Percentiles rank a stretch among this genome's conserved stretches.
Evolutionary conservation across 257 asterid species (phyloP).

Genomic region (Scutellaria minor): DNA sequence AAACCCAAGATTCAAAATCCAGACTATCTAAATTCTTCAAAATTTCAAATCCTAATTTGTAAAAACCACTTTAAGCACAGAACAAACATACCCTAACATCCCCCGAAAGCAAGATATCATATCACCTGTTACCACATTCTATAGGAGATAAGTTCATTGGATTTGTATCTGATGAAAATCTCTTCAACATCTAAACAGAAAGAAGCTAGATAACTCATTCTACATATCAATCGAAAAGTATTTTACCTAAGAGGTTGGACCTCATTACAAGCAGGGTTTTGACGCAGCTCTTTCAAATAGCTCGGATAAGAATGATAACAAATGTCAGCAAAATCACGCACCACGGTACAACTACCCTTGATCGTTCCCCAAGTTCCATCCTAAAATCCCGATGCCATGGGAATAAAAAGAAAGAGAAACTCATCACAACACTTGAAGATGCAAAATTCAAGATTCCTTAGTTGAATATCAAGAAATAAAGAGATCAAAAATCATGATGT

Average conservation of each 20-base stretch:
- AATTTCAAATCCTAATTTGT: too few relatives aligned
- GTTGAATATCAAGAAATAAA: background rate
- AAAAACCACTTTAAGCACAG: too few relatives aligned
- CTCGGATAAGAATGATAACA: slow-evolving; percentile 78
- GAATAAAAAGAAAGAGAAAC: background rate
- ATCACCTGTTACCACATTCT: background rate
- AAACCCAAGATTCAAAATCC: too few relatives aligned
- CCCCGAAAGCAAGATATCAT: background rate
- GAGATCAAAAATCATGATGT: slow-evolving; percentile 10
- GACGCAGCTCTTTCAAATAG: slow-evolving; percentile 67
- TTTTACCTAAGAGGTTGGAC: slow-evolving; percentile 76
- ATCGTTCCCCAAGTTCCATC: slow-evolving; percentile 93
- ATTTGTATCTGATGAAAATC: background rate
- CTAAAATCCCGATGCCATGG: slow-evolving; percentile 42
- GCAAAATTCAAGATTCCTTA: background rate
- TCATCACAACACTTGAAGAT: slow-evolving; percentile 1
- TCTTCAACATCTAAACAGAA: background rate
- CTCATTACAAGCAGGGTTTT: slow-evolving; percentile 55
- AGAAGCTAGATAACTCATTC: background rate
- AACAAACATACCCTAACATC: too few relatives aligned
- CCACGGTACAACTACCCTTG: slow-evolving; percentile 86
- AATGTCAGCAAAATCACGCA: slow-evolving; percentile 88
- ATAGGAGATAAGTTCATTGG: background rate
- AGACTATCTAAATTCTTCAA: too few relatives aligned
- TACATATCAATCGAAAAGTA: slow-evolving; percentile 6